These are phyloP conservation scores for Trametes pubescens DNA, from an alignment of 1,284 basidiomycete genomes.

Conservation along the genomic window DNA sequence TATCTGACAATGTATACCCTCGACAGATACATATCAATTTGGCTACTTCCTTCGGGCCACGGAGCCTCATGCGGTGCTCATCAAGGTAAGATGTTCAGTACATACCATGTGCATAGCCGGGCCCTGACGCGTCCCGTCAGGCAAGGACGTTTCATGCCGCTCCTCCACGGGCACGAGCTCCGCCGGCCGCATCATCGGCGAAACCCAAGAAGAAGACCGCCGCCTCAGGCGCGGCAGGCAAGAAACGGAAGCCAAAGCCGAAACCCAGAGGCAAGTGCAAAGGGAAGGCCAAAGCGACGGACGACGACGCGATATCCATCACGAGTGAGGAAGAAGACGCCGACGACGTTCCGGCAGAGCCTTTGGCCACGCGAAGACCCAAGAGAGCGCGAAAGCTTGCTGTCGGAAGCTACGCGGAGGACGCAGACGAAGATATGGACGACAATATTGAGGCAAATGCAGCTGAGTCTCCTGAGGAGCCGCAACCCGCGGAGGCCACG, in stretches of 20 bases:
- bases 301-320: conserved; percentile 37
- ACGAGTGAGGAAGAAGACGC: conserved; percentile 37
- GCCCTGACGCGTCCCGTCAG: neutral
- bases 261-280: conserved; percentile 50
- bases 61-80: conserved; percentile 75
- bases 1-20: neutral
- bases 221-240: conserved; percentile 37
- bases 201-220: conserved; percentile 22
- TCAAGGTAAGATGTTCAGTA: conserved; percentile 58
- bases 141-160: conserved; percentile 60
- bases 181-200: conserved; percentile 10
- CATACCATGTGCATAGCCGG: neutral
- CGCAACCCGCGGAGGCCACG: neutral
- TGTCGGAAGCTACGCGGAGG: conserved; percentile 38
- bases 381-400: conserved; percentile 33
- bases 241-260: conserved; percentile 49
- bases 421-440: conserved; percentile 30
- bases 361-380: conserved; percentile 32
- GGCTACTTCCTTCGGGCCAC: conserved; percentile 82
- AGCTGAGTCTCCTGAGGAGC: conserved; percentile 1
- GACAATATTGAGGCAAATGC: neutral
- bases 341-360: conserved; percentile 3
- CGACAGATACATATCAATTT: conserved; percentile 79
- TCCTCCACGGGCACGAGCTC: conserved; percentile 37
- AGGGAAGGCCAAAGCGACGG: conserved; percentile 30